Conservation (phyloP, 371 early-diverging fungal species). For the Mycotypha africana region DNA sequence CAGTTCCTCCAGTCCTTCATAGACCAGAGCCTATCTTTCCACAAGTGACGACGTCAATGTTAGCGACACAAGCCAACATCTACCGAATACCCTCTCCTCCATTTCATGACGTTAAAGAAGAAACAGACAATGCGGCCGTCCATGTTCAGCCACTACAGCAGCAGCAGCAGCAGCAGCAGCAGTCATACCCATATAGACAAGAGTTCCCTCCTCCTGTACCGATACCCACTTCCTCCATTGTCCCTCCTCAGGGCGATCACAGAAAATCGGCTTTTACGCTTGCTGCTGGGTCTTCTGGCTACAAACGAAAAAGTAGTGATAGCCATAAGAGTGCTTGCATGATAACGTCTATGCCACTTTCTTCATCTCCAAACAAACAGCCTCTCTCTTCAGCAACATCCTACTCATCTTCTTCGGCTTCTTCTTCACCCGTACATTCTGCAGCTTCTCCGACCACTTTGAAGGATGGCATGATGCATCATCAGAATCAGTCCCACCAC, state of each 20-base stretch:
- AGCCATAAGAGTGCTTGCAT: constrained; percentile 1
- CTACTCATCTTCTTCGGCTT: constrained; percentile 2
- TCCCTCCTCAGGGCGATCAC: not conserved
- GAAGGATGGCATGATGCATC: no score
- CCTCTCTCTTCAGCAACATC: no score
- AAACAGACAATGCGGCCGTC: not conserved
- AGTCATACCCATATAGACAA: not conserved
- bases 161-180: not conserved
- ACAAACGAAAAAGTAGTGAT: no score
- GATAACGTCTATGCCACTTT: no score
- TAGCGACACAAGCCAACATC: no score
- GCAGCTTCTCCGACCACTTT: no score
- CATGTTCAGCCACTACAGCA: not conserved
- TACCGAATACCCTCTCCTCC: not conserved
- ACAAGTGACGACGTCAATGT: no score
- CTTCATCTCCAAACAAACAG: no score
- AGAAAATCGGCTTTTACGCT: constrained; percentile 16
- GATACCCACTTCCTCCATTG: not conserved
- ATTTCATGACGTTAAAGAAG: not conserved
- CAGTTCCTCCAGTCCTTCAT: constrained; percentile 18
- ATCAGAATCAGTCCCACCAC: no score
- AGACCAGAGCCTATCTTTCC: constrained; percentile 36
- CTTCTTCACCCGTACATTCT: constrained; percentile 5
- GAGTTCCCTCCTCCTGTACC: no score
- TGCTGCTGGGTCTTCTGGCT: constrained; percentile 9